Base-by-base conservation (phyloP, 306 rosid genomes). In the Casuarina glauca region DNA sequence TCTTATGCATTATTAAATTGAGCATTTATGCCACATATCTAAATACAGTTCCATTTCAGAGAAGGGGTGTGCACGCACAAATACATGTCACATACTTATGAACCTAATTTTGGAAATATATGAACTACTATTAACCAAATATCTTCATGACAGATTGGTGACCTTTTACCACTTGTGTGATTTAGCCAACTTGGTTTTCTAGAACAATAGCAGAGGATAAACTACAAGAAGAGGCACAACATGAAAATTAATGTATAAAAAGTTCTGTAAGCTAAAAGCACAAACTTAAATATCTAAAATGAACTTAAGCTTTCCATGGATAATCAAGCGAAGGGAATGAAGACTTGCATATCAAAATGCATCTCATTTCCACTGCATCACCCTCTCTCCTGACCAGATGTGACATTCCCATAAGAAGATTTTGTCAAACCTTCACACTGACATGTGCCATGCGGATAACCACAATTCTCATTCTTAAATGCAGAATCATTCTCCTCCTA, bases 401-500 rank as follows among this genome's bases (percentile, higher is more conserved):
- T 79, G 86, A 83, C 90, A 90, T 83, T 84, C 84, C 89, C 90
- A 46, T 16, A 38, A n/a, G 71, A 84, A 77, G 75, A 66, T 76
- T 71, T 69, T 72, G 48, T 74, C 76, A 79, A 77, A 64, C 69
- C 85, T 82, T 79, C 84, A 67, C 5, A 74, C 58, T 57, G 20
- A 73, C 76, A 83, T 75, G 86, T 89, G 92, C 78, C 85, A 83
- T 82, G 94, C 50, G 84, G 95, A 87, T 78, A 87, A 87, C 91
- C 86, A 87, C 88, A 84, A 82, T 83, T 83, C 81, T 82, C 88
- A 83, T 84, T 87, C 81, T 81, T 80, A 90, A 70, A 88, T 82
- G 67, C 81, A 90, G 75, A 81, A 88, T 84, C 72, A 74, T 86
- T 85, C 94, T 88, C 90, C 95, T 86, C 75, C 80, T 74, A 89